Conservation (phyloP, 148 eudicot species). For the Rheum nobile region DNA sequence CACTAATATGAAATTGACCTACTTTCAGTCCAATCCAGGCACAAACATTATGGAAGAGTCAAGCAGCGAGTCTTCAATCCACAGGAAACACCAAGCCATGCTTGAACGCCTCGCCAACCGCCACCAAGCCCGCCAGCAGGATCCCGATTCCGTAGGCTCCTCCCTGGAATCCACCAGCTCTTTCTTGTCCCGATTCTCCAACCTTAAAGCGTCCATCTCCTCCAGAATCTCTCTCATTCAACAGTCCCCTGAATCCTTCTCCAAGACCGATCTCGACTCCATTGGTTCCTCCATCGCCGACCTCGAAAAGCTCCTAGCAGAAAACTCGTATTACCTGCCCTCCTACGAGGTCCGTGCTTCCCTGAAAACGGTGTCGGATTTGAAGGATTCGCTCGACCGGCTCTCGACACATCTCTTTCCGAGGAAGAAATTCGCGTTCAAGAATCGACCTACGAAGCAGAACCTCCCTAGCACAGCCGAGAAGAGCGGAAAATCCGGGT, state of each 20-base stretch:
- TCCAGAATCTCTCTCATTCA: constrained; percentile 28
- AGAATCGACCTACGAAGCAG: constrained; percentile 32
- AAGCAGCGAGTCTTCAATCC: constrained; percentile 18
- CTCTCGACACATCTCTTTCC: constrained; percentile 38
- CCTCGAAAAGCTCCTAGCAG: constrained; percentile 62
- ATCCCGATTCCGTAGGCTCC: constrained; percentile 16
- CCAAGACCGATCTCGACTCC: constrained; percentile 26
- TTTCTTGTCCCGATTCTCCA: constrained; percentile 46
- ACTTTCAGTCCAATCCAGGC: background rate
- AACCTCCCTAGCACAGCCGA: background rate
- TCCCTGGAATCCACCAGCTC: constrained; percentile 44
- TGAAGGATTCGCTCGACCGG: constrained; percentile 45
- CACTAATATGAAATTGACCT: background rate
- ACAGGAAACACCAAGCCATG: constrained; percentile 60
- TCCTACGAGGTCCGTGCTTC: constrained; percentile 70
- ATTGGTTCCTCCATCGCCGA: constrained; percentile 37
- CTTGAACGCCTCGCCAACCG: constrained; percentile 61
- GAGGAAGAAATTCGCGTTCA: constrained; percentile 63
- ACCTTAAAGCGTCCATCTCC: constrained; percentile 41
- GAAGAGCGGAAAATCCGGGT: constrained; percentile 11
- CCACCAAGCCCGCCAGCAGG: constrained; percentile 29
- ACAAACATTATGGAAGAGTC: constrained; percentile 1
- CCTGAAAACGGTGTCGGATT: constrained; percentile 36
- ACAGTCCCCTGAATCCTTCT: constrained; percentile 19
- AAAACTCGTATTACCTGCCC: constrained; percentile 66